Base-by-base conservation (phyloP, 768 basidiomycete species). In the Lentinula sp. region DNA sequence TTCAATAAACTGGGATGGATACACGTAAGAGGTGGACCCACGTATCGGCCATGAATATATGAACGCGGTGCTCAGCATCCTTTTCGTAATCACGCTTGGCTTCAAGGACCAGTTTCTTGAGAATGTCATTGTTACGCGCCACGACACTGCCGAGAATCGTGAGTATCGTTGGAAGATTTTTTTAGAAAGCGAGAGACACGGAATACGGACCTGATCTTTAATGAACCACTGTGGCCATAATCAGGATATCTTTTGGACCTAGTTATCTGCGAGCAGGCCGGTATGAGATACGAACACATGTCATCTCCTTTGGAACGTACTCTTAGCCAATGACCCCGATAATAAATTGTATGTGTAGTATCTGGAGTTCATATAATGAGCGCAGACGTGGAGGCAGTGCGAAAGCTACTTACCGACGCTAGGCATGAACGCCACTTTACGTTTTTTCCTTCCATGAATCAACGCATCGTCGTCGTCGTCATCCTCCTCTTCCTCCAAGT, bases 51-150 rank as follows among this genome's bases (percentile, higher is more conserved):
- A 93, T 79, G 73, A 88, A 94, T 62, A 94, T 93, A 66, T 93
- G 90, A 54, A 95, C 91, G 61, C 91, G 88, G 68, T 93, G 91
- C 66, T 91, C 89, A 61, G 91, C 90, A 71, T 95, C 93, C 74
- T 92, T 93, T 74, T 93, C 91, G 66, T 93, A 94, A 63, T 91
- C 89, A 56, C 85, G 85, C 76, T 93, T 93, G 32, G 92, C 92
- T 73, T 93, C 91, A 36, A 93, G 72, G 23, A 95, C 91, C 18
- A 95, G 82, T 68, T 85, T 86, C 80, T 93, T 94, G 68, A 94
- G 78, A 63, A 94, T 88, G 70, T 90, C 89, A 67, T 94, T 93
- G 71, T 83, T 93, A 52, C 92, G 88, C 18, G 92, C 92, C 52
- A 94, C 89, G 59, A 94, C 92, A 61, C 91, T 93, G 63, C 23